These are phyloP conservation scores for Cairneyella variabilis DNA, from an alignment of 495 filamentous ascomycete species.

Conservation along the genomic window DNA sequence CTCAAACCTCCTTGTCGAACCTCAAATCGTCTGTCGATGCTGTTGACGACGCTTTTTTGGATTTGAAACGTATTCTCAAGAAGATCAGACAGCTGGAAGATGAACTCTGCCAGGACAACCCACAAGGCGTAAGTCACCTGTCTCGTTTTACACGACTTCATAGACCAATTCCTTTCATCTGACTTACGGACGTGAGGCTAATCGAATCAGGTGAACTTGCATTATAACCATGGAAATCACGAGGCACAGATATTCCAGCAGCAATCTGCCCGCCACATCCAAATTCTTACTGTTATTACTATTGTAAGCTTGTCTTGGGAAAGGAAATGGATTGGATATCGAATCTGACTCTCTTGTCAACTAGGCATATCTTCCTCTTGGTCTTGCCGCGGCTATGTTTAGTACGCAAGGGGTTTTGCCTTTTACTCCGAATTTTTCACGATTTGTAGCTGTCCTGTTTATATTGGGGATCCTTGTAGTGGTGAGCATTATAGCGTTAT, in stretches of 20 bases:
- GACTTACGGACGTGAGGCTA: not conserved
- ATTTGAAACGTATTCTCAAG: not conserved
- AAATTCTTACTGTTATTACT: conserved; percentile 4
- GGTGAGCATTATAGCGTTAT: not conserved
- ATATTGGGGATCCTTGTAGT: not conserved
- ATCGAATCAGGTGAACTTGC: not conserved
- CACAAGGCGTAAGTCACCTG: conserved; percentile 4
- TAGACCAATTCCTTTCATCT: not conserved
- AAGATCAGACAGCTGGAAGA: not conserved
- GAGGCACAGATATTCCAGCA: conserved; percentile 2
- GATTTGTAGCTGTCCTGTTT: not conserved
- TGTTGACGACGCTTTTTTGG: not conserved
- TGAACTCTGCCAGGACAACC: not conserved
- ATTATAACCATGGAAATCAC: not conserved
- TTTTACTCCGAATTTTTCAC: not conserved
- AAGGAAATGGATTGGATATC: not conserved
- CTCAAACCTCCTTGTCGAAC: not conserved
- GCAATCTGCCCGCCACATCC: not conserved
- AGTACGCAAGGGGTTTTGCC: not conserved
- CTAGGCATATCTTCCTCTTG: conserved; percentile 1
- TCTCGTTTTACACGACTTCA: not conserved
- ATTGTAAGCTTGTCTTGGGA: not conserved
- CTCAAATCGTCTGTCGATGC: not conserved
- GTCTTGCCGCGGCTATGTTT: not conserved
- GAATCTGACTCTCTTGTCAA: not conserved